Evolutionary conservation across 176 grass and related monocot genomes (phyloP).

Genomic region (Ampelocalamus luodianensis): DNA sequence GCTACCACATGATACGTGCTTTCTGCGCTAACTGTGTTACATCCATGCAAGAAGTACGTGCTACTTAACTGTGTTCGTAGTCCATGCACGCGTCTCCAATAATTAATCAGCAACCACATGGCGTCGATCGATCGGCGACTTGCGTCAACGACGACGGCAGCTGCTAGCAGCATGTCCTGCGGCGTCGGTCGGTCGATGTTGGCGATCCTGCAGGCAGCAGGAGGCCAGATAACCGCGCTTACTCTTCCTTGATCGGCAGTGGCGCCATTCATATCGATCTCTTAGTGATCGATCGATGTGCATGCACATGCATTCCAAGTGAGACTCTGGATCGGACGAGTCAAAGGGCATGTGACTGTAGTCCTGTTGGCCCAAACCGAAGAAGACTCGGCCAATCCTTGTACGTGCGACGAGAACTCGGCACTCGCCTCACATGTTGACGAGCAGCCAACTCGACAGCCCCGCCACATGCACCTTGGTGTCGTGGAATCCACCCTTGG

Average conservation of each 20-base stretch:
- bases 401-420: too few species aligned
- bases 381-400: too few species aligned
- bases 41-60: not conserved
- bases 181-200: slow-evolving; percentile 9
- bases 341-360: slow-evolving; percentile 47
- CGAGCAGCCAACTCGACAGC: too few species aligned
- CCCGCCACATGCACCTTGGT: too few species aligned
- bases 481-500: too few species aligned
- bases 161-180: not conserved
- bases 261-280: not conserved
- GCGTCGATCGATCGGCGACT: not conserved
- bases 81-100: not conserved
- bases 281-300: not conserved
- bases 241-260: not conserved
- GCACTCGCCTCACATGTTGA: too few species aligned
- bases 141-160: slow-evolving; percentile 14
- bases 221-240: not conserved
- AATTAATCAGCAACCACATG: not conserved
- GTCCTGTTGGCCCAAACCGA: too few species aligned
- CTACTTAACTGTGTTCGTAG: not conserved
- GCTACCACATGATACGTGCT: not conserved
- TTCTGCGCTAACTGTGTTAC: not conserved
- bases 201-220: not conserved
- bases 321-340: slow-evolving; percentile 32
- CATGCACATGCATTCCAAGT: slow-evolving; percentile 3